These are phyloP conservation scores for Boletus rubescentipes DNA, from an alignment of 768 basidiomycete genomes.

Conservation along the genomic window DNA sequence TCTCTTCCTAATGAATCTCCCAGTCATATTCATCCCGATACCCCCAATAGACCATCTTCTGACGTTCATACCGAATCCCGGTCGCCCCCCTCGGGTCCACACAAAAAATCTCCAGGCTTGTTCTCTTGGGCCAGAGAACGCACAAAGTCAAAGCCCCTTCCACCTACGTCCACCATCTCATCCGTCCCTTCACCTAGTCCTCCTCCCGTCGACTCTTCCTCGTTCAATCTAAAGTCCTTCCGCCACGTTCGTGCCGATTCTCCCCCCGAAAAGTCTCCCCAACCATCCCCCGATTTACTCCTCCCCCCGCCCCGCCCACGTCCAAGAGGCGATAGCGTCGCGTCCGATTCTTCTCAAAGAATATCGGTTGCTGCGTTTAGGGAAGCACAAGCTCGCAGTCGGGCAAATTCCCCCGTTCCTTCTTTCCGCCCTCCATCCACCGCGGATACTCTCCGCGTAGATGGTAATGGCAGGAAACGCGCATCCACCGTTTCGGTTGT, in stretches of 20 bases:
- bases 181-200: conserved; percentile 24
- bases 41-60: conserved; percentile 17
- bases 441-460: conserved; percentile 31
- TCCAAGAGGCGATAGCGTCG: conserved; percentile 55
- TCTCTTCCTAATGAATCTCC: conserved; percentile 54
- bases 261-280: conserved; percentile 24
- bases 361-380: conserved; percentile 82
- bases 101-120: conserved; percentile 37
- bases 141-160: conserved; percentile 34
- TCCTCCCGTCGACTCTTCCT: conserved; percentile 29
- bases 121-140: conserved; percentile 37
- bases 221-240: conserved; percentile 76
- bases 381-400: conserved; percentile 68
- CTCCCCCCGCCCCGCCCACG: conserved; percentile 44
- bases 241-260: conserved; percentile 59
- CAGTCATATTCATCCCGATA: conserved; percentile 16
- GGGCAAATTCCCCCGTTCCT: conserved; percentile 59
- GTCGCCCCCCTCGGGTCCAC: conserved; percentile 17
- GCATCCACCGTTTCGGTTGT: conserved; percentile 31
- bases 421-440: conserved; percentile 43
- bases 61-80: conserved; percentile 11
- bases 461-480: conserved; percentile 25
- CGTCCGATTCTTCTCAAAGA: conserved; percentile 67
- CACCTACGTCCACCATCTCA: conserved; percentile 36
- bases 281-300: conserved; percentile 23